Conservation (phyloP, 2,329 filamentous ascomycete genomes). For the Paracoccidioides brasiliensis region DNA sequence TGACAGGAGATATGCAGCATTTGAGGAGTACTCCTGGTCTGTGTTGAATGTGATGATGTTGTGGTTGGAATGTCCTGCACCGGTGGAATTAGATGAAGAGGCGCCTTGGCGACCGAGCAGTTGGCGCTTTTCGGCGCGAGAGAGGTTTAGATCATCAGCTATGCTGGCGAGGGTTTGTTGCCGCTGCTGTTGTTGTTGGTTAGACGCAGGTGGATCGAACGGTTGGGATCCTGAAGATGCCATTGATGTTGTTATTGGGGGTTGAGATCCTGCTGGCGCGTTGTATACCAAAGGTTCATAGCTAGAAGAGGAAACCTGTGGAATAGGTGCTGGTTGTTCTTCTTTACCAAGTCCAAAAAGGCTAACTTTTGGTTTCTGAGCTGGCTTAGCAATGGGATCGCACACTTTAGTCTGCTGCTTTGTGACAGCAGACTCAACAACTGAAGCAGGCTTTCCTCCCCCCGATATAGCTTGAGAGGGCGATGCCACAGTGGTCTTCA, state of each 20-base stretch:
- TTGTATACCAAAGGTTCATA: constrained; percentile 32
- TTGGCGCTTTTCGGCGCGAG: constrained; percentile 62
- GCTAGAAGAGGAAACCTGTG: constrained; percentile 14
- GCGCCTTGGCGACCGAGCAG: constrained; percentile 58
- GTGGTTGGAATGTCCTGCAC: constrained; percentile 37
- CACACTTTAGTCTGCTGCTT: constrained; percentile 6
- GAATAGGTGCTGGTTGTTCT: constrained; percentile 6
- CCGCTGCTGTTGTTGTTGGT: not conserved
- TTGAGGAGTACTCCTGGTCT: constrained; percentile 72
- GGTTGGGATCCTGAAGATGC: constrained; percentile 5
- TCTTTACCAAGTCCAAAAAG: constrained; percentile 30
- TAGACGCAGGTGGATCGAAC: not conserved
- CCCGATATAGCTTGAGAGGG: constrained; percentile 12
- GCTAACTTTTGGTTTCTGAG: constrained; percentile 31
- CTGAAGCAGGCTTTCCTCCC: constrained; percentile 9
- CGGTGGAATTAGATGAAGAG: constrained; percentile 11
- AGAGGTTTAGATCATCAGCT: constrained; percentile 66
- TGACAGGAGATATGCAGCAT: constrained; percentile 61
- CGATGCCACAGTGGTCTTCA: constrained; percentile 22
- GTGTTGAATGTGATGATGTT: constrained; percentile 79
- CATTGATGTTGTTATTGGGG: constrained; percentile 1
- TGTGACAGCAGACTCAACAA: constrained; percentile 8
- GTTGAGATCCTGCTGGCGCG: constrained; percentile 2
- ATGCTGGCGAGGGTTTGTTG: constrained; percentile 53
- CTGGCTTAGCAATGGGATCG: constrained; percentile 9